These are phyloP conservation scores for Fusarium transvaalense DNA, from an alignment of 2,329 filamentous ascomycete genomes.

Conservation along the genomic window DNA sequence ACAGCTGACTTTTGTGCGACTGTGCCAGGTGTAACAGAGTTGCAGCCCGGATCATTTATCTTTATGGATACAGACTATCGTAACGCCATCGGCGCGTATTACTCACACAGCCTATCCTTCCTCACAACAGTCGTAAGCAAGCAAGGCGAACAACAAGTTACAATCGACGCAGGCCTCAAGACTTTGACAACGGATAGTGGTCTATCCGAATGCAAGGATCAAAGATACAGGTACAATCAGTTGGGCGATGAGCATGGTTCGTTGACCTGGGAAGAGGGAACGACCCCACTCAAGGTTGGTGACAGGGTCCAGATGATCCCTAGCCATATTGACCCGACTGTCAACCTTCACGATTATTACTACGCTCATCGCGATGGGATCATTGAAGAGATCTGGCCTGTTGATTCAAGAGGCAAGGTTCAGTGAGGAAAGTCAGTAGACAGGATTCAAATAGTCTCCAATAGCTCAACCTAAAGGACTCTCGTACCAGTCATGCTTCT, in stretches of 20 bases:
- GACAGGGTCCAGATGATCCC: conserved; percentile 41
- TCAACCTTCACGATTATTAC: conserved; percentile 40
- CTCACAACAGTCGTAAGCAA: conserved; percentile 31
- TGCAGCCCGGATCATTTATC: conserved; percentile 67
- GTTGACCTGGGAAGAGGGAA: conserved; percentile 21
- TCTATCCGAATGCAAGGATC: conserved; percentile 33
- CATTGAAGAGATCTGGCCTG: conserved; percentile 33
- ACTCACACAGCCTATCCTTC: conserved; percentile 56
- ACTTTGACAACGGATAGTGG: conserved; percentile 38
- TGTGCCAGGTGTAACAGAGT: conserved; percentile 64
- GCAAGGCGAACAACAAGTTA: conserved; percentile 35
- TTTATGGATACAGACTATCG: conserved; percentile 71
- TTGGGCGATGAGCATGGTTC: conserved; percentile 40
- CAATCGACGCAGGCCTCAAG: conserved; percentile 36
- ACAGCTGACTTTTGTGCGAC: conserved; percentile 62
- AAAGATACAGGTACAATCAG: conserved; percentile 10
- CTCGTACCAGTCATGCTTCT: too few species aligned
- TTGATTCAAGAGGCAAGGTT: conserved; percentile 38
- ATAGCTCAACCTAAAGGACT: too few species aligned
- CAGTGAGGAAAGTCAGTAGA: too few species aligned
- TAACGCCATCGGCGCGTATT: conserved; percentile 63
- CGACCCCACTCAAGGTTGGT: conserved; percentile 10
- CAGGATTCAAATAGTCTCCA: too few species aligned
- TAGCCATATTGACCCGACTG: conserved; percentile 40
- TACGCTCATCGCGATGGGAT: conserved; percentile 29